Base-by-base conservation (phyloP, 495 filamentous ascomycete species). In the Hypoxylon rickii region DNA sequence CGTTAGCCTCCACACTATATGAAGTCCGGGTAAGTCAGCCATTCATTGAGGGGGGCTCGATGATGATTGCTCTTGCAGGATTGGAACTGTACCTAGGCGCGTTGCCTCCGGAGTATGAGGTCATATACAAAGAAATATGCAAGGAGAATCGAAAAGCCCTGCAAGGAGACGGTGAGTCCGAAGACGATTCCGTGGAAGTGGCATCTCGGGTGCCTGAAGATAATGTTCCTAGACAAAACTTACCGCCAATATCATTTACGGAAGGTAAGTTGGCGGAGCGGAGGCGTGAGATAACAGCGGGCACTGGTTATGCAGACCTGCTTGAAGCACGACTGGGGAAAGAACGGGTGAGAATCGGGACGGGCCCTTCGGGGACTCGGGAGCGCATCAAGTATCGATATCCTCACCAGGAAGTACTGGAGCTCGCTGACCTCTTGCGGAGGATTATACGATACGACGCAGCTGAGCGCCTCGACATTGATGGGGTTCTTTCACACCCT, bases 1-100 rank as follows among this genome's bases (percentile, higher is more conserved):
- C 67, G 1, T 62, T 72, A 2, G 61, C 49, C 2, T 59, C 56
- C 34, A 63, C 57, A 7, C 18, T 72, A 1, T 32, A 6, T 12
- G 21, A 65, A 17, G 37, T 70, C 12, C 41, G 57, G 0, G 22
- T 37, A 1, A 19, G 20, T 15, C 0, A 0, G 1, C 24, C 18
- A 10, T 22, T 49, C 17, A 44, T 49, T 15, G 3, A 2, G 6
- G 21, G 1, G 32, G 43, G 1, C 0, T 51, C 12, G 1, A 18
- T 12, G n/a, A n/a, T n/a, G n/a, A 13, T 17, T 0, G 15, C 8
- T 1, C 1, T 59, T 11, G 1, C 17, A 8, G 21, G 37, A 4
- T 24, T 67, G 15, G 64, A 67, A 31, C 16, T n/a, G 0, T 36
- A 26, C 19, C 8, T 69, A 8, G 64, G 68, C 0, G 43, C 48